These are phyloP conservation scores for Zychaea mexicana DNA, from an alignment of 371 early-diverging fungal species.

Conservation along the genomic window DNA sequence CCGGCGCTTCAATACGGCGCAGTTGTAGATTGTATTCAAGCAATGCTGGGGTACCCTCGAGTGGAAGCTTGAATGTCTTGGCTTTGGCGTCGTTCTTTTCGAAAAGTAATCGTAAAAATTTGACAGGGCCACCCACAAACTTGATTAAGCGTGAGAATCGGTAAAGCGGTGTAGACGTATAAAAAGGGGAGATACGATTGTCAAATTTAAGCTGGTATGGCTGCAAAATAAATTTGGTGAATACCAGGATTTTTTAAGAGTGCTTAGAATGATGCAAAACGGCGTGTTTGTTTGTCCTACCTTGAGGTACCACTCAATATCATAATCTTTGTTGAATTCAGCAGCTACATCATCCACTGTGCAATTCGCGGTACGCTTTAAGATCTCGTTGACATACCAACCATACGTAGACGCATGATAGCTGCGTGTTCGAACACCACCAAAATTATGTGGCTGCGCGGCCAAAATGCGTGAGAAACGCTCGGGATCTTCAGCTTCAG, in stretches of 20 bases:
- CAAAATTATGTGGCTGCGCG: constrained; percentile 64
- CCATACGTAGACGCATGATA: constrained; percentile 74
- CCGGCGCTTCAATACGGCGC: constrained; percentile 28
- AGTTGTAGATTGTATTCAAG: too few relatives aligned
- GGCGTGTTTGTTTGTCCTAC: constrained; percentile 20
- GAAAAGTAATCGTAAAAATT: too few relatives aligned
- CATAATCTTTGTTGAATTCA: constrained; percentile 44
- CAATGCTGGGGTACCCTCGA: too few relatives aligned
- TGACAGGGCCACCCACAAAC: background rate
- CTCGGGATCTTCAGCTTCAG: constrained; percentile 31
- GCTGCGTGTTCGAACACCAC: constrained; percentile 49
- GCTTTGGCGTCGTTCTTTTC: too few relatives aligned
- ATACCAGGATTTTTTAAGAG: too few relatives aligned
- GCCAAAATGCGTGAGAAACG: constrained; percentile 49
- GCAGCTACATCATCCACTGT: constrained; percentile 60
- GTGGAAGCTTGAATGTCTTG: too few relatives aligned
- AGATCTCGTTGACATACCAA: constrained; percentile 75
- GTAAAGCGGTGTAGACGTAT: background rate
- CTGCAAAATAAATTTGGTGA: too few relatives aligned
- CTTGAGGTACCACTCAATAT: constrained; percentile 61
- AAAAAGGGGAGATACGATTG: too few relatives aligned
- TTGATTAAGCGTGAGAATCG: background rate
- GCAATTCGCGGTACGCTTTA: constrained; percentile 55
- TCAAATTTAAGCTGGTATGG: too few relatives aligned
- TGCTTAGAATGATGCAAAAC: constrained; percentile 5